These are phyloP conservation scores for Nelumbo lutea DNA, from an alignment of 164 flowering plant species.

Conservation along the genomic window DNA sequence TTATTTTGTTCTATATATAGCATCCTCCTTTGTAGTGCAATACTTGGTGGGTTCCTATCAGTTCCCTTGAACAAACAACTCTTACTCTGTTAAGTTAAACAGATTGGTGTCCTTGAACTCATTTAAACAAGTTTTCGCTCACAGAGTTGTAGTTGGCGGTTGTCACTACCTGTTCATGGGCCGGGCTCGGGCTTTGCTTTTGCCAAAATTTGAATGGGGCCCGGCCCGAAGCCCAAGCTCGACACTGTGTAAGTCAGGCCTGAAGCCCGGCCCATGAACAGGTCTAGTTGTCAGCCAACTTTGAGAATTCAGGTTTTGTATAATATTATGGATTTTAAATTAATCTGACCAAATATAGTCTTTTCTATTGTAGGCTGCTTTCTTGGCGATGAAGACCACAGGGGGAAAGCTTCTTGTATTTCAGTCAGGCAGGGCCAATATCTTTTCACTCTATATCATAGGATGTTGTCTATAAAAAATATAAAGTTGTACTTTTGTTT, in stretches of 20 bases:
- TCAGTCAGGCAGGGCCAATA: constrained; percentile 70
- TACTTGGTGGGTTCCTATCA: neutral
- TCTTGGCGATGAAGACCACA: constrained; percentile 85
- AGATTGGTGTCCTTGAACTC: neutral
- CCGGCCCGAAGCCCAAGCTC: too few species aligned
- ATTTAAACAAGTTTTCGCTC: neutral
- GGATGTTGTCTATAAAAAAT: neutral
- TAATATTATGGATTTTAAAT: neutral
- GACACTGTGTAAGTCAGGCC: too few species aligned
- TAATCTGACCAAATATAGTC: neutral
- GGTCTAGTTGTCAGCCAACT: too few species aligned
- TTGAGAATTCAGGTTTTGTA: neutral
- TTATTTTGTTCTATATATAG: neutral
- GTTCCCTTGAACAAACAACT: neutral
- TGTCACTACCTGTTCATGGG: neutral
- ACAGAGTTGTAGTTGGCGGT: neutral
- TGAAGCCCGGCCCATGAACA: too few species aligned
- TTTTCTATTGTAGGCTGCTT: constrained; percentile 70
- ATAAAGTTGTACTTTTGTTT: too few species aligned
- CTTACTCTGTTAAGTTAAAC: neutral
- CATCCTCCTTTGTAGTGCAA: neutral
- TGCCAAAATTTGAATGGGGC: too few species aligned
- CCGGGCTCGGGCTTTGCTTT: too few species aligned
- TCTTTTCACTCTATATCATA: neutral
- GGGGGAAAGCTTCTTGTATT: constrained; percentile 96